A percentile compares a stretch with the other conserved stretches of the same genome.
phyloP scores from a whole-genome alignment of 352 stramenopile genomes.

The Globisporangium sylvaticum region DNA sequence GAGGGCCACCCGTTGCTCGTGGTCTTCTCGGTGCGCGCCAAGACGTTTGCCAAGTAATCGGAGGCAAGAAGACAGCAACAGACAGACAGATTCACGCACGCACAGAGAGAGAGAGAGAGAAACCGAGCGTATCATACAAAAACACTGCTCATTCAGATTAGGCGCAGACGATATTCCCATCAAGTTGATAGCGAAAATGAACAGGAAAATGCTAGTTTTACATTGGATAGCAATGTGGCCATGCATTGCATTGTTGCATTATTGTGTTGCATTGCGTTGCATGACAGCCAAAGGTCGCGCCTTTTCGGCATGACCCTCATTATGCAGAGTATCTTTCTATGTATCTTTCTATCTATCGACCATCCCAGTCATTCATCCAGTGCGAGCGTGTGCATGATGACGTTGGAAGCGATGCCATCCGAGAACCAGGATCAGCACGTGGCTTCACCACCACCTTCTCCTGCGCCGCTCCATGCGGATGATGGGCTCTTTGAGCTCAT shows the following conservation, averaged over 20 bases:
- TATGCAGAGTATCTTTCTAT: too few relatives aligned
- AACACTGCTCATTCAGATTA: neutral
- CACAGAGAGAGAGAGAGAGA: neutral
- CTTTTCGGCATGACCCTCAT: neutral
- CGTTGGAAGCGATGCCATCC: neutral
- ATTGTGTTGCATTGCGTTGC: neutral
- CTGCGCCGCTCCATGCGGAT: neutral
- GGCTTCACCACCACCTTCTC: neutral
- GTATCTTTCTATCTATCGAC: neutral
- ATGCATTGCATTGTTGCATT: neutral
- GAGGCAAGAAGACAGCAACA: neutral
- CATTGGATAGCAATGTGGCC: neutral
- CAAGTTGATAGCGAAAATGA: neutral
- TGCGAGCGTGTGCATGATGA: neutral
- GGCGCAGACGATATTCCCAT: neutral
- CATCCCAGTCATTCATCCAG: too few relatives aligned
- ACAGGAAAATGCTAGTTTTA: neutral
- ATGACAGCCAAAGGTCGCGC: neutral
- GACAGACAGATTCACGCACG: neutral
- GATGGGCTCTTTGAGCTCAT: conserved; percentile 38
- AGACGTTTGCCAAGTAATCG: conserved; percentile 78
- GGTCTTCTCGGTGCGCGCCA: conserved; percentile 75
- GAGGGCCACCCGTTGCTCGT: conserved; percentile 65
- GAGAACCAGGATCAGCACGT: neutral
- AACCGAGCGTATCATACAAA: neutral